Evolutionary conservation across 257 asterid genomes (phyloP), one percentile per base, ranked within the genome.

Genomic region (Phtheirospermum japonicum): DNA sequence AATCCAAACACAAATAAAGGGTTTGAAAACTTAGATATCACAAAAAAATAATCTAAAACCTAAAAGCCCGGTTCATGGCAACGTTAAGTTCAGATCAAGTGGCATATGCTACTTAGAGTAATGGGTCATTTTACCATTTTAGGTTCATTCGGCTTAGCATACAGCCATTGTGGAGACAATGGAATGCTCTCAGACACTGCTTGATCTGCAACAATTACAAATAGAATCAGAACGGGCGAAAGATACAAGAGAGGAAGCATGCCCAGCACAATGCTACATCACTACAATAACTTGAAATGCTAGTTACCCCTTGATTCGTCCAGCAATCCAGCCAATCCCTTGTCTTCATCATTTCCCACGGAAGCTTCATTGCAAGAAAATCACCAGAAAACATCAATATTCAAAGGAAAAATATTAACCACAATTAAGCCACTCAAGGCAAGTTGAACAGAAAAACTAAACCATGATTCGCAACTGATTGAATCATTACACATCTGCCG

Each of bases 141-240:
- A 61, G 84, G 71, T 52, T 93, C 99, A 76, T 63, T 85, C 48
- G 96, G 92, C 77, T 78, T 93, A 60, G 89, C 83, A 73, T 89
- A 87, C 48, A 89, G 82, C 99, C 99, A 93, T 71, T 93, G 99
- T 0, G 99, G 99, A 79, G 99, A 93, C 77, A 93, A 69, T 6
- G 99, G 99, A 56, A 93, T 93, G 79, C 73, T 89, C 70, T 93
- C 97, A 13, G 85, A 73, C n/a, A 69, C 58, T 31, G 77, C 82
- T 76, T 78, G 95, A 82, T 93, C 99, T 93, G 86, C 76, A 75
- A 59, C 64, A 85, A 65, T 26, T 14, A 54, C 7, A 23, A 31
- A 45, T 11, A 71, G 43, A 49, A 64, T 71, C 57, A 69, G 61
- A 64, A 19, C 18, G 59, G 33, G 18, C 61, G 26, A 30, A 50